A percentile compares a stretch with the other conserved stretches of the same genome.
phyloP scores from a whole-genome alignment of 495 filamentous ascomycete species.

The Corynascus novoguineensis region DNA sequence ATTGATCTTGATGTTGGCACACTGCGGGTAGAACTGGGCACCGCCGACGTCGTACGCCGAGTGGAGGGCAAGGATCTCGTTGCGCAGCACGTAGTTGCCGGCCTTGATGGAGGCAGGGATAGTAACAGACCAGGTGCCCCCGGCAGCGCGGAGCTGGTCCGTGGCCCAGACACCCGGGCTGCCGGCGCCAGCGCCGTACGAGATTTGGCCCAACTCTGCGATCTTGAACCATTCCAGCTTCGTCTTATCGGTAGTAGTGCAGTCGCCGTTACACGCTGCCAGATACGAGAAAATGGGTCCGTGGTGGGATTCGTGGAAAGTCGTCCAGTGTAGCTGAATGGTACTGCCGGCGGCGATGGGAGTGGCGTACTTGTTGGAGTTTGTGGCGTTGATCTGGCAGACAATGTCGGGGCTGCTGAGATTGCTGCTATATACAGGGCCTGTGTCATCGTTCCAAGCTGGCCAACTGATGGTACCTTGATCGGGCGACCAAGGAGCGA shows the following conservation, averaged over 20 bases:
- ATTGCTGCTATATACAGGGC: slow-evolving; percentile 1
- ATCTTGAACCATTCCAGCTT: slow-evolving; percentile 68
- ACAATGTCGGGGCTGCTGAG: slow-evolving; percentile 49
- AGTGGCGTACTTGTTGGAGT: slow-evolving; percentile 44
- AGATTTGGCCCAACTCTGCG: slow-evolving; percentile 50
- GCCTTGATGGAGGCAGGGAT: slow-evolving; percentile 55
- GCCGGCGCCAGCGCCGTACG: slow-evolving; percentile 20
- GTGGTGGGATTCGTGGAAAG: slow-evolving; percentile 52
- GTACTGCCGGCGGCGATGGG: slow-evolving; percentile 48
- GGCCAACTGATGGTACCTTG: slow-evolving; percentile 14
- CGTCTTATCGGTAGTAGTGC: slow-evolving; percentile 55
- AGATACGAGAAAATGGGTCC: slow-evolving; percentile 66
- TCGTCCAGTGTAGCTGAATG: slow-evolving; percentile 54
- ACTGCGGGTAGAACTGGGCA: slow-evolving; percentile 69
- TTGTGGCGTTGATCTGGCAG: slow-evolving; percentile 56
- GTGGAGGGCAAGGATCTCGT: slow-evolving; percentile 70
- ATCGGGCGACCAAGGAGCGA: slow-evolving; percentile 9
- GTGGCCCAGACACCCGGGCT: slow-evolving; percentile 56
- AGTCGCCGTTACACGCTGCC: slow-evolving; percentile 62
- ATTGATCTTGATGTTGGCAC: slow-evolving; percentile 55
- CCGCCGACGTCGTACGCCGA: slow-evolving; percentile 51
- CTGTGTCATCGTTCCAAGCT: slow-evolving; percentile 16
- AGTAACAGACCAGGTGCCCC: slow-evolving; percentile 59
- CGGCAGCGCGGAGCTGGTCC: slow-evolving; percentile 56
- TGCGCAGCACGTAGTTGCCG: slow-evolving; percentile 66